Base-by-base conservation (phyloP, 2,329 filamentous ascomycete species). In the Sporothrix dimorphospora region DNA sequence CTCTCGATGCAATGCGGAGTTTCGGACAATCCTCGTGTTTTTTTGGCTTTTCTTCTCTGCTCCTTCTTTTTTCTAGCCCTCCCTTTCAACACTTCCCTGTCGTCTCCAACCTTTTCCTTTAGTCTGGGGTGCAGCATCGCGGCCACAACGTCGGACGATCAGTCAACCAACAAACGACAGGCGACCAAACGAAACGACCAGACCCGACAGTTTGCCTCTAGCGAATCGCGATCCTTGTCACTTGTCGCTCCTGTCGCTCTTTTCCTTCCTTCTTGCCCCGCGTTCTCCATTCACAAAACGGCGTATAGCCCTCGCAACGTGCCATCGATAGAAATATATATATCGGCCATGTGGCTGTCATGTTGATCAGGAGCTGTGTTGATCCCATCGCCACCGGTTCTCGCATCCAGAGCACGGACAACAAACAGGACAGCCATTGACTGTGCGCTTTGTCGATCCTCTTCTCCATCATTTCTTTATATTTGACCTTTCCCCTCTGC, bases 311-410 rank as follows among this genome's bases (percentile, higher is more conserved):
- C 30, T 68, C 16, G 9, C 30, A 53, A 7, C 24, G 8, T 66
- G 21, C 14, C 24, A n/a, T 21, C 21, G 40, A 47, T 40, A 67
- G 21, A 68, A n/a, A 68, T 53, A 55, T 68, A 68, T 68, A 68
- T 68, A 68, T 68, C 47, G 24, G 27, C 42, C 63, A 66, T 66
- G 63, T 66, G 63, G 63, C 63, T 47, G 63, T 34, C 63, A 21
- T 66, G 63, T 66, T 66, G 63, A 66, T 49, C 63, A 49, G 42
- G 27, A 49, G 42, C 14, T 59, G 7, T 53, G 65, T 40, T 51
- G 19, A 53, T 53, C 27, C 19, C 47, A 51, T 51, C 30, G 11
- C 45, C 47, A 24, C 34, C 47, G 19, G 27, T 38, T 51, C 63
- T 67, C 47, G 27, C 30, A 68, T 42, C 27, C 47, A 40, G 45